Percentiles rank a stretch among this genome's conserved stretches.
Conservation (phyloP, 441 rosid species). For the Erysimum cheiri region DNA sequence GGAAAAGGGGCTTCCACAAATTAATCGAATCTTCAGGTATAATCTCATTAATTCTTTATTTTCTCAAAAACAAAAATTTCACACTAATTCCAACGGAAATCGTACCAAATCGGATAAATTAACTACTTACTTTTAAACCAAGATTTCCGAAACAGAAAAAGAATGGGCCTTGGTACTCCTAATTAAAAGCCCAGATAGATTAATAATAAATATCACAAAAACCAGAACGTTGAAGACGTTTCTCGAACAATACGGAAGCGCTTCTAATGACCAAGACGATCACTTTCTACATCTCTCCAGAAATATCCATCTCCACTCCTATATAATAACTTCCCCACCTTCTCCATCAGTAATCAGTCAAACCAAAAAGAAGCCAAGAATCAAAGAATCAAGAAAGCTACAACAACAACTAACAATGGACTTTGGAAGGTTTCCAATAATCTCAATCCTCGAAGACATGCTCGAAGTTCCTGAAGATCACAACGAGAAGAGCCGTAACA, state of each 20-base stretch:
- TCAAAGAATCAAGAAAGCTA: not conserved
- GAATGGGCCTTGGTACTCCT: constrained; percentile 10
- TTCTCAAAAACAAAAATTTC: too few relatives aligned
- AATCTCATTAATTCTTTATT: too few relatives aligned
- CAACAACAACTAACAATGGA: constrained; percentile 24
- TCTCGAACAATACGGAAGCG: constrained; percentile 37
- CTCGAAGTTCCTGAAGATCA: constrained; percentile 54
- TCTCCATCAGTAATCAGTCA: not conserved
- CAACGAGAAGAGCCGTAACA: constrained; percentile 43
- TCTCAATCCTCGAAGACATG: constrained; percentile 49
- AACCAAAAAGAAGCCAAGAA: not conserved
- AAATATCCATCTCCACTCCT: constrained; percentile 33
- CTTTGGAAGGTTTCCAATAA: constrained; percentile 46
- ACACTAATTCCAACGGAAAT: not conserved
- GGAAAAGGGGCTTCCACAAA: rapidly evolving
- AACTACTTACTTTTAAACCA: not conserved
- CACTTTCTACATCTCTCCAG: constrained; percentile 33
- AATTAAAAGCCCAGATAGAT: constrained; percentile 5
- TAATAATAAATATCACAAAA: not conserved
- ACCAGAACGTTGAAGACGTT: constrained; percentile 33
- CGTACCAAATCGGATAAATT: not conserved
- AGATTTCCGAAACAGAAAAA: not conserved
- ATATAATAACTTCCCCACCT: not conserved
- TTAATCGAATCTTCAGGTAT: too few relatives aligned
- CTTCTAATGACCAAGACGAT: not conserved